phyloP scores from a whole-genome alignment of 2,329 filamentous ascomycete species.

The Trichoderma breve region DNA sequence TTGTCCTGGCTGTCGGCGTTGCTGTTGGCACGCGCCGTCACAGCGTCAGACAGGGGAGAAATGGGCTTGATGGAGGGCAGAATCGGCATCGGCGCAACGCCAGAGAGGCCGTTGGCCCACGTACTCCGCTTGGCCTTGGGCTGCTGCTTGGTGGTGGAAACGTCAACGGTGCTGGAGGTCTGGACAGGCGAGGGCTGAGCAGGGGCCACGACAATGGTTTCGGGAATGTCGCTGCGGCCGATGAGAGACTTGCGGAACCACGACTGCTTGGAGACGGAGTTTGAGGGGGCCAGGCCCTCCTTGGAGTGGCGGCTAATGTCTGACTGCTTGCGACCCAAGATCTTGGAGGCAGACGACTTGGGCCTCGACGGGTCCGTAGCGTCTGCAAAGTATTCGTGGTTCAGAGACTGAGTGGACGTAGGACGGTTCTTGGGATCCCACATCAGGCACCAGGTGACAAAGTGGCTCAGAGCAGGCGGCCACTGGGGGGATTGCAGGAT shows the following conservation, averaged over 20 bases:
- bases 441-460: slow-evolving; percentile 98
- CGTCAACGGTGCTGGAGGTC: slow-evolving; percentile 41
- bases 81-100: slow-evolving; percentile 89
- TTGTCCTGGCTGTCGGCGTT: slow-evolving; percentile 67
- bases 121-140: slow-evolving; percentile 77
- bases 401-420: slow-evolving; percentile 89
- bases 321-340: slow-evolving; percentile 87
- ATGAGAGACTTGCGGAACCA: slow-evolving; percentile 98
- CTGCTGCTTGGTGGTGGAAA: slow-evolving; percentile 39
- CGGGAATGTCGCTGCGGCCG: slow-evolving; percentile 68
- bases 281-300: slow-evolving; percentile 53
- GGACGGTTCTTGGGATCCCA: slow-evolving; percentile 94
- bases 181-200: slow-evolving; percentile 44
- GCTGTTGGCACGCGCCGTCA: slow-evolving; percentile 84
- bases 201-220: slow-evolving; percentile 51
- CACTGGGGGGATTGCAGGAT: slow-evolving; percentile 88
- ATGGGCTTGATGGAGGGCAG: slow-evolving; percentile 91
- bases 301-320: slow-evolving; percentile 69
- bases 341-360: slow-evolving; percentile 82
- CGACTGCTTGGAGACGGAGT: slow-evolving; percentile 78
- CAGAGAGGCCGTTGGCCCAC: slow-evolving; percentile 81
- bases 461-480: slow-evolving; percentile 82
- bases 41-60: slow-evolving; percentile 91
- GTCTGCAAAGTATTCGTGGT: slow-evolving; percentile 91
- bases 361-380: slow-evolving; percentile 87